Conservation (phyloP, 192 early-diverging fungal genomes). For the Thamnidium elegans region DNA sequence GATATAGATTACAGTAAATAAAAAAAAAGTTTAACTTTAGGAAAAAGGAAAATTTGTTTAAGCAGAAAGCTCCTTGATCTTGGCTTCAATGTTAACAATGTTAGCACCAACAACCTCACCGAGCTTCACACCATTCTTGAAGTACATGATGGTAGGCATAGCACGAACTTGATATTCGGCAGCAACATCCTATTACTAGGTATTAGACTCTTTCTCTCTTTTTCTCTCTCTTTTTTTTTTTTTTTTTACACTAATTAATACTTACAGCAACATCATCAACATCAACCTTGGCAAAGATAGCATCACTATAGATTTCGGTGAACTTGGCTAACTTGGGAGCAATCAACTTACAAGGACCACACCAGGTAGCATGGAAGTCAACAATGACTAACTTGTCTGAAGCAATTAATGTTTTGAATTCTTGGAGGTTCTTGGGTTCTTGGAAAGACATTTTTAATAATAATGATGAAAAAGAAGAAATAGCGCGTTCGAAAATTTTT, state of each 20-base stretch:
- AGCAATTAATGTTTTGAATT: constrained; percentile 26
- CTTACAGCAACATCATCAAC: constrained; percentile 66
- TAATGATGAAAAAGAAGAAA: background rate
- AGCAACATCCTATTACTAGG: constrained; percentile 37
- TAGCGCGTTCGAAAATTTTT: background rate
- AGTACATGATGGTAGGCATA: constrained; percentile 63
- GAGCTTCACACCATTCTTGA: constrained; percentile 47
- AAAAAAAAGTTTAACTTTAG: too few relatives aligned
- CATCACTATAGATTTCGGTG: constrained; percentile 44
- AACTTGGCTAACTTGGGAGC: constrained; percentile 62
- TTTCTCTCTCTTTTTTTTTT: background rate
- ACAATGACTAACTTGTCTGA: constrained; percentile 48
- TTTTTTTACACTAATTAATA: constrained; percentile 7
- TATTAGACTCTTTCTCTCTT: background rate
- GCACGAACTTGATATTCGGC: constrained; percentile 39
- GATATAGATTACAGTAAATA: too few relatives aligned
- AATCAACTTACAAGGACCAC: constrained; percentile 83
- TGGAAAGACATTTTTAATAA: constrained; percentile 17
- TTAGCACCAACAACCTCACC: constrained; percentile 46
- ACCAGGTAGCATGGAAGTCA: constrained; percentile 83
- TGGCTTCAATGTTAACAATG: constrained; percentile 19
- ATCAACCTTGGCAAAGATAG: constrained; percentile 80
- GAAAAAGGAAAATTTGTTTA: background rate
- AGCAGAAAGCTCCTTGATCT: constrained; percentile 23
- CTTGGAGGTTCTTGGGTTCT: constrained; percentile 25